Base-by-base conservation (phyloP, 306 rosid species). In the Alnus rubra region DNA sequence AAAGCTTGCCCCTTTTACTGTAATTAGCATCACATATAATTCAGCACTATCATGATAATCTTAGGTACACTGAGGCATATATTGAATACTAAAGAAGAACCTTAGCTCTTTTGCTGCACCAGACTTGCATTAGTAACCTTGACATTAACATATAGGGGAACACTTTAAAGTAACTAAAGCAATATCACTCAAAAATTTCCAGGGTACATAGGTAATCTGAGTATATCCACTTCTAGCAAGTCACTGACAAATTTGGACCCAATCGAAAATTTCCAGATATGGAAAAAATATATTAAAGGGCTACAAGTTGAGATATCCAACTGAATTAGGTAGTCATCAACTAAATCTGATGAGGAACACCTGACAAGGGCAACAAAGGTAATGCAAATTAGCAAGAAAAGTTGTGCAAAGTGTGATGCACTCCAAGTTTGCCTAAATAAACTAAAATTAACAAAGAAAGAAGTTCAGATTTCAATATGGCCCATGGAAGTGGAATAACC, bases 291-390 rank as follows among this genome's bases (percentile, higher is more conserved):
- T 5, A 62, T 30, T 31, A 62, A 31, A 31, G 16, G 14, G 68
- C 44, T 62, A 62, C 37, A 62, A 62, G 68, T 30, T 15, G 14
- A 28, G 37, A 18, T 5, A 60, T 30, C 42, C 16, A 60, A 28
- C 68, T 28, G 42, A 60, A 60, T 39, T 12, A 13, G 16, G 68
- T 59, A 28, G 37, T 30, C 68, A 13, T 30, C 68, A 60, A 60
- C 68, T 60, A 60, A 30, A 39, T 60, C 68, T 60, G 68, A 31
- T 30, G 68, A 60, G 68, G 68, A 60, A 60, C 42, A 10, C n/a
- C 68, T 11, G 18, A 60, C 68, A 60, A 60, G 68, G 18, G 42
- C 37, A 60, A 60, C 44, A 39, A 39, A 31, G 16, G 12, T 60
- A 60, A 60, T 9, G 13, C 5, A 30, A 60, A 60, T 59, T 30